phyloP scores from a whole-genome alignment of 768 basidiomycete genomes.

The Trametes punicea region DNA sequence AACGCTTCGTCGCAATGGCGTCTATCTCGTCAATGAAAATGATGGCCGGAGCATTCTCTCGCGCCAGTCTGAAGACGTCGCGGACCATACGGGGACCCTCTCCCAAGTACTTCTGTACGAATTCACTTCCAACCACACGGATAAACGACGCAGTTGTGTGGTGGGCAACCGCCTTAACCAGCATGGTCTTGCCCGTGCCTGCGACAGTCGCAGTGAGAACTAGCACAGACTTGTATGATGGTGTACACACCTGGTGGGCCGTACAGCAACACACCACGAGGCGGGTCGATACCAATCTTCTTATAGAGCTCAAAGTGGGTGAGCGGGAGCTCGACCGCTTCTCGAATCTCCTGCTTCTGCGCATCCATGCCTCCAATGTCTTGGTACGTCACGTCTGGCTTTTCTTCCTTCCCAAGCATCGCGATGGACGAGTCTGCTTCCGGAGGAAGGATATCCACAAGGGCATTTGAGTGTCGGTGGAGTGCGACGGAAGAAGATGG shows the following conservation, averaged over 20 bases:
- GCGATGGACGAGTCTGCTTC: slow-evolving; percentile 97
- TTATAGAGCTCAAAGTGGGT: slow-evolving; percentile 98
- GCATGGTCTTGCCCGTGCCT: slow-evolving; percentile 99
- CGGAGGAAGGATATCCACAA: slow-evolving; percentile 97
- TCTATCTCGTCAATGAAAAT: slow-evolving; percentile 99
- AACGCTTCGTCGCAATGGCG: slow-evolving; percentile 98
- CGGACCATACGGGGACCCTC: slow-evolving; percentile 99
- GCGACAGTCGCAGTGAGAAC: neutral
- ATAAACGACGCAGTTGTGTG: slow-evolving; percentile 98
- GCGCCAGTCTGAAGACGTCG: slow-evolving; percentile 95
- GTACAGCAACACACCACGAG: slow-evolving; percentile 93
- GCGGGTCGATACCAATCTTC: slow-evolving; percentile 99
- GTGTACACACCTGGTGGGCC: slow-evolving; percentile 81
- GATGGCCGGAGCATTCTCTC: slow-evolving; percentile 96
- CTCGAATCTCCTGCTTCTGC: slow-evolving; percentile 98
- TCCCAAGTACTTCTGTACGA: slow-evolving; percentile 98
- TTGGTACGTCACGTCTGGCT: slow-evolving; percentile 88
- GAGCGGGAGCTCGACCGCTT: slow-evolving; percentile 94
- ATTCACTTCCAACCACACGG: slow-evolving; percentile 96
- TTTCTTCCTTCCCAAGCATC: slow-evolving; percentile 93
- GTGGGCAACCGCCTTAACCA: slow-evolving; percentile 98
- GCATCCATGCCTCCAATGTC: slow-evolving; percentile 97
- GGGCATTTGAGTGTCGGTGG: slow-evolving; percentile 96
- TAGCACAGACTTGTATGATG: neutral
- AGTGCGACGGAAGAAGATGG: slow-evolving; percentile 97